A percentile compares a stretch with the other conserved stretches of the same genome.
These are phyloP conservation scores for Phlebopus sp. DNA, from an alignment of 1,284 basidiomycete species.

Conservation along the genomic window DNA sequence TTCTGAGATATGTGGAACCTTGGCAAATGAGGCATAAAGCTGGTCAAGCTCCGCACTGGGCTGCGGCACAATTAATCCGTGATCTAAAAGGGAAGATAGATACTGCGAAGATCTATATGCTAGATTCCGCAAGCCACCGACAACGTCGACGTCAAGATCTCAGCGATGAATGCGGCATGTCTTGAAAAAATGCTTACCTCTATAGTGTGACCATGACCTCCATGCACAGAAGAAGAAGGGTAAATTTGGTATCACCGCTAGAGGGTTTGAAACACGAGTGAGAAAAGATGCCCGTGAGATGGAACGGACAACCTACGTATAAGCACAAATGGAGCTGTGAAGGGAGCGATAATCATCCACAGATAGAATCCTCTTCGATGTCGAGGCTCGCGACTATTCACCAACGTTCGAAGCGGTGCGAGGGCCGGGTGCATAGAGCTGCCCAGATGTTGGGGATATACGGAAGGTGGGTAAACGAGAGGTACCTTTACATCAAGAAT, in stretches of 20 bases:
- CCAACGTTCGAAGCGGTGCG: slow-evolving; percentile 49
- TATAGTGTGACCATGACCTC: slow-evolving; percentile 81
- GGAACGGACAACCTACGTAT: slow-evolving; percentile 54
- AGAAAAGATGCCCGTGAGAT: slow-evolving; percentile 3
- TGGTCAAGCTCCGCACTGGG: slow-evolving; percentile 52
- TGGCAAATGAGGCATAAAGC: slow-evolving; percentile 43
- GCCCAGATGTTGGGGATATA: slow-evolving; percentile 30
- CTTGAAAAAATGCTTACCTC: slow-evolving; percentile 42
- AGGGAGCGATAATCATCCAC: slow-evolving; percentile 62
- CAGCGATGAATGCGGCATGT: not conserved
- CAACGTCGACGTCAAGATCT: slow-evolving; percentile 1
- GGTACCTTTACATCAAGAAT: slow-evolving; percentile 48
- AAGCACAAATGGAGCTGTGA: slow-evolving; percentile 71
- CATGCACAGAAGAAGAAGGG: slow-evolving; percentile 83
- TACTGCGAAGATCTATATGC: slow-evolving; percentile 74
- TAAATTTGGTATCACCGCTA: slow-evolving; percentile 77
- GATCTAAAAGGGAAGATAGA: slow-evolving; percentile 55
- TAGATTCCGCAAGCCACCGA: slow-evolving; percentile 24
- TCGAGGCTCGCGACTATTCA: slow-evolving; percentile 54
- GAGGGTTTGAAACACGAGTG: not conserved
- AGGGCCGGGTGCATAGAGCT: slow-evolving; percentile 37
- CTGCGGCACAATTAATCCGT: slow-evolving; percentile 53
- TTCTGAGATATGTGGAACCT: slow-evolving; percentile 2
- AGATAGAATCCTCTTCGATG: slow-evolving; percentile 64
- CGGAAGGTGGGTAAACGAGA: slow-evolving; percentile 62